phyloP scores from a whole-genome alignment of 208 protist genomes.

The Trypanosomatidae sp. region DNA sequence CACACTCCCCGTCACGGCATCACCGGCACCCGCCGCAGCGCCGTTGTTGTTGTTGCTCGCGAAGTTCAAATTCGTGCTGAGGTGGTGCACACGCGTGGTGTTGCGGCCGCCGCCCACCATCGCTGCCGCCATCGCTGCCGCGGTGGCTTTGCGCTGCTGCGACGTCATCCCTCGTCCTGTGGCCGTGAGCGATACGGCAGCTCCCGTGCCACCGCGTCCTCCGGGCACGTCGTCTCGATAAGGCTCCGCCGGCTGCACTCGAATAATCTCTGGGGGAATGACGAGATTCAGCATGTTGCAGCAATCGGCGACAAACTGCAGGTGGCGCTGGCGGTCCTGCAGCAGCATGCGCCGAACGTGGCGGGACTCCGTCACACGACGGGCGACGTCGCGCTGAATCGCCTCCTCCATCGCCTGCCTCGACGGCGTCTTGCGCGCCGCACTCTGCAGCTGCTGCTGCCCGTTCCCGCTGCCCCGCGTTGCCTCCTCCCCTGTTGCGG shows the following conservation, averaged over 20 bases:
- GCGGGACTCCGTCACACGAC: constrained; percentile 42
- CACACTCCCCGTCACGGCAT: too few relatives aligned
- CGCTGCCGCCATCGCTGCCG: too few relatives aligned
- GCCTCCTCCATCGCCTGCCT: constrained; percentile 39
- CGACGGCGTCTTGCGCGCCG: constrained; percentile 5
- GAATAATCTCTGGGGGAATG: constrained; percentile 69
- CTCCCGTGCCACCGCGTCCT: too few relatives aligned
- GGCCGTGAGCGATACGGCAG: too few relatives aligned
- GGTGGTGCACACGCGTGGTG: too few relatives aligned
- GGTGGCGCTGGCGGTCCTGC: constrained; percentile 56
- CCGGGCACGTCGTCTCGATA: constrained; percentile 27
- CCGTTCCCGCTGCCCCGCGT: constrained; percentile 6
- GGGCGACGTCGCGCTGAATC: constrained; percentile 58
- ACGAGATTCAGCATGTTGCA: constrained; percentile 54
- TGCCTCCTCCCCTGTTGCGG: too few relatives aligned
- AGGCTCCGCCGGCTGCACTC: constrained; percentile 16
- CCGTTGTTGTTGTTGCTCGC: too few relatives aligned
- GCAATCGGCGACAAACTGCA: constrained; percentile 86
- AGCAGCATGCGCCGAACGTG: constrained; percentile 53
- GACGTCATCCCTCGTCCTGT: too few relatives aligned
- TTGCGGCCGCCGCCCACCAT: too few relatives aligned
- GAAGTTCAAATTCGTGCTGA: too few relatives aligned
- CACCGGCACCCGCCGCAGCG: too few relatives aligned
- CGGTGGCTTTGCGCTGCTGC: too few relatives aligned
- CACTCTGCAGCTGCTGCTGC: neutral